Conservation (phyloP, 2,329 filamentous ascomycete species). For the Dactylellina sp. region DNA sequence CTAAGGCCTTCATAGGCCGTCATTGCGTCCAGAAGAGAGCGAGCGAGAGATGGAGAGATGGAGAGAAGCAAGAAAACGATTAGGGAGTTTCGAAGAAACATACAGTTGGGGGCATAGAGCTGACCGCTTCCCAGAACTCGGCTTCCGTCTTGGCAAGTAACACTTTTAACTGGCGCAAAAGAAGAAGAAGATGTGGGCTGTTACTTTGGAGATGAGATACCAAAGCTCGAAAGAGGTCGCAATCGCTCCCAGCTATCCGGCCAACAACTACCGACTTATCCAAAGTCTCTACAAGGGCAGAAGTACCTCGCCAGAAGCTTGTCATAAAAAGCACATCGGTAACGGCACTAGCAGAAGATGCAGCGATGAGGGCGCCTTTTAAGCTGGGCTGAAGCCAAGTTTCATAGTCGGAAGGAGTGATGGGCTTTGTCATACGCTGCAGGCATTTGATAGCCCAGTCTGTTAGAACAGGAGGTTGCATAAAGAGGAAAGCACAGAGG, state of each 20-base stretch:
- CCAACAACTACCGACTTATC: constrained; percentile 58
- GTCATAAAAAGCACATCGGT: constrained; percentile 43
- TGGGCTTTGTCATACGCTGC: constrained; percentile 54
- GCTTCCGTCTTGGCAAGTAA: constrained; percentile 59
- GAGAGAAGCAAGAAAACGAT: background rate
- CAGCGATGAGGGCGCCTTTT: constrained; percentile 54
- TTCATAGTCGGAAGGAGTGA: constrained; percentile 58
- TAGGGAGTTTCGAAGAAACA: constrained; percentile 5
- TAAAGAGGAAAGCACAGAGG: constrained; percentile 59
- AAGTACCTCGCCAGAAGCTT: constrained; percentile 58
- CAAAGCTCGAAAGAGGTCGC: constrained; percentile 59
- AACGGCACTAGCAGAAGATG: constrained; percentile 45
- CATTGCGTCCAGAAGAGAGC: no score
- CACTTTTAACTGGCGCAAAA: constrained; percentile 58
- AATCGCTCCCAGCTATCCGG: constrained; percentile 60
- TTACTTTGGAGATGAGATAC: constrained; percentile 59
- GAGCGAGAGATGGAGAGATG: constrained; percentile 1
- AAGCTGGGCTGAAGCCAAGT: constrained; percentile 57
- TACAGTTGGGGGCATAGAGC: constrained; percentile 53
- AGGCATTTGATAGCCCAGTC: constrained; percentile 58
- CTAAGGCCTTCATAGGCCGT: no score
- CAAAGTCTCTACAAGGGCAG: constrained; percentile 58
- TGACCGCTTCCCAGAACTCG: constrained; percentile 60
- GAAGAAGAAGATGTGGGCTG: constrained; percentile 56
- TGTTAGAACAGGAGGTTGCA: constrained; percentile 55